Evolutionary conservation across 2,329 filamentous ascomycete species (phyloP).

Genomic region (Fusarium ambrosium): DNA sequence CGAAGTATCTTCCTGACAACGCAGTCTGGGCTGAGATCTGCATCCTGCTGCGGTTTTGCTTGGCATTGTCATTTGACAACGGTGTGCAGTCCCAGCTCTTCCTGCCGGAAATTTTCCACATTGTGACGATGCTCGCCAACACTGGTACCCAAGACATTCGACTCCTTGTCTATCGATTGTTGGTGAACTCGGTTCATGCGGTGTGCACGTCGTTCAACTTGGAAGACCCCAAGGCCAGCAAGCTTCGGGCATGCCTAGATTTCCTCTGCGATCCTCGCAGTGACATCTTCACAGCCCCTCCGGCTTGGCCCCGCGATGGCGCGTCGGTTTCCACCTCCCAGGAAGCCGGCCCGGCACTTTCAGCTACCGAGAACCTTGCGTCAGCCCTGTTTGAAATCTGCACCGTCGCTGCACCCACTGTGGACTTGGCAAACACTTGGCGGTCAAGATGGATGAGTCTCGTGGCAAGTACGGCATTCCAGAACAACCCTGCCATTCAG

Average conservation of each 20-base stretch:
- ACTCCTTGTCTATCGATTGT: constrained; percentile 70
- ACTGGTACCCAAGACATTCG: constrained; percentile 71
- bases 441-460: constrained; percentile 80
- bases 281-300: constrained; percentile 68
- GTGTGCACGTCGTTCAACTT: constrained; percentile 75
- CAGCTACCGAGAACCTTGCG: constrained; percentile 72
- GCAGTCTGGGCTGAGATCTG: constrained; percentile 78
- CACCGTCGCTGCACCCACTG: constrained; percentile 71
- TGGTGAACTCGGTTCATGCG: constrained; percentile 77
- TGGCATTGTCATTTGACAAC: constrained; percentile 76
- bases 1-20: constrained; percentile 74
- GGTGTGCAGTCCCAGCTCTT: constrained; percentile 77
- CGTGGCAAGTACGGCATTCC: constrained; percentile 79
- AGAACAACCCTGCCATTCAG: constrained; percentile 79
- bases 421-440: constrained; percentile 77
- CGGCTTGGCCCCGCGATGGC: constrained; percentile 63
- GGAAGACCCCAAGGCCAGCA: constrained; percentile 70
- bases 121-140: constrained; percentile 79
- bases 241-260: constrained; percentile 68
- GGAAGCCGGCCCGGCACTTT: constrained; percentile 65
- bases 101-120: constrained; percentile 77
- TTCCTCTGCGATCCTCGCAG: constrained; percentile 71
- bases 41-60: constrained; percentile 74
- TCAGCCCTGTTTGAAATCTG: constrained; percentile 74
- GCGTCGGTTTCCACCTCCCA: constrained; percentile 67